Percentiles rank a stretch among this genome's conserved stretches.
Evolutionary conservation across 345 rosid species (phyloP).

Genomic region (Populus ilicifolia): DNA sequence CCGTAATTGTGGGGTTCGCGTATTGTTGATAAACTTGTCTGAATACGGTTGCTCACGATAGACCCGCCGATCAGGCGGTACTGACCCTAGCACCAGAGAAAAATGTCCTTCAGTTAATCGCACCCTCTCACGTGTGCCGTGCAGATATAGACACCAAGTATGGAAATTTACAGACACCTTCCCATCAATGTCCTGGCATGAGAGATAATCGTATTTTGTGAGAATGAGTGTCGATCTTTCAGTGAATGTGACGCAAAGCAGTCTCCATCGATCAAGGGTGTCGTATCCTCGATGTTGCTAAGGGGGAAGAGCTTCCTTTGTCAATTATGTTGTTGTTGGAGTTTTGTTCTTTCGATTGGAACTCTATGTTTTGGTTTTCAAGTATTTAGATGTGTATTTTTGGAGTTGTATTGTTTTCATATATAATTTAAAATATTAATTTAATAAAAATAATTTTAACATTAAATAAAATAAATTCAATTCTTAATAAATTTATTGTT

Average conservation of each 20-base stretch:
- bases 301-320: neutral
- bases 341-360: too few species aligned
- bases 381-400: too few species aligned
- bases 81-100: neutral
- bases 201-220: neutral
- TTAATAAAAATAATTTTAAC: too few species aligned
- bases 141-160: neutral
- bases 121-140: conserved; percentile 11
- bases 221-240: neutral
- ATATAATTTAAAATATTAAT: too few species aligned
- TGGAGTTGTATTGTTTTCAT: too few species aligned
- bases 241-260: conserved; percentile 1
- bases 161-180: conserved; percentile 14
- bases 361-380: too few species aligned
- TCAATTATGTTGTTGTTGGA: too few species aligned
- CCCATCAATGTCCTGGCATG: conserved; percentile 6
- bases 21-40: neutral
- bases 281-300: conserved; percentile 20
- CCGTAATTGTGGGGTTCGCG: neutral
- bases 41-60: neutral
- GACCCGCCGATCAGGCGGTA: neutral
- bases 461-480: too few species aligned
- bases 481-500: too few species aligned
- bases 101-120: neutral
- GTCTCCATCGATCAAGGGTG: conserved; percentile 13